Evolutionary conservation across 2,329 filamentous ascomycete species (phyloP).

Genomic region (Beauveria sp.): DNA sequence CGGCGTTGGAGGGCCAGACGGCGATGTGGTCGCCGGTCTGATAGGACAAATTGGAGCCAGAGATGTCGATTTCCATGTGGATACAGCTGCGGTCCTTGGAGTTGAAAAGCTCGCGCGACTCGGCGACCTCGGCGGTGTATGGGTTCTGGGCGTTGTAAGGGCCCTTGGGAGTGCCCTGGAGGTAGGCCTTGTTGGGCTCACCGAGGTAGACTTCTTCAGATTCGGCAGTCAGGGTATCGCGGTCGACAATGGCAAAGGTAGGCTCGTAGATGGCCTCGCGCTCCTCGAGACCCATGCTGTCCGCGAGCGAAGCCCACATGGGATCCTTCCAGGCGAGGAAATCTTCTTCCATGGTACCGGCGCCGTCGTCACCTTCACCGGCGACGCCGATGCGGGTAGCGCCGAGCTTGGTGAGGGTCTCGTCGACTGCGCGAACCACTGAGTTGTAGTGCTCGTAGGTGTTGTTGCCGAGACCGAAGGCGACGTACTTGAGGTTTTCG

Average conservation of each 20-base stretch:
- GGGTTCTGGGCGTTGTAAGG: slow-evolving; percentile 97
- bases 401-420: slow-evolving; percentile 72
- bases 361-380: slow-evolving; percentile 94
- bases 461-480: slow-evolving; percentile 97
- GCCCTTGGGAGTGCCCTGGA: slow-evolving; percentile 74
- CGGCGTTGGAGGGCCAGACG: slow-evolving; percentile 93
- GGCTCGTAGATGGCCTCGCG: slow-evolving; percentile 95
- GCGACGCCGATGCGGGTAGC: slow-evolving; percentile 77
- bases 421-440: slow-evolving; percentile 90
- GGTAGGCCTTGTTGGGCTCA: slow-evolving; percentile 93
- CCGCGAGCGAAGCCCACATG: slow-evolving; percentile 85
- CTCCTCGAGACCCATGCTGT: slow-evolving; percentile 84
- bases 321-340: slow-evolving; percentile 99
- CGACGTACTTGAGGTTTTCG: slow-evolving; percentile 79
- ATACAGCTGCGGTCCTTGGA: slow-evolving; percentile 90
- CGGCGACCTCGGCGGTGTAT: slow-evolving; percentile 86
- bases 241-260: slow-evolving; percentile 74
- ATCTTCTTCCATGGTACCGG: slow-evolving; percentile 99
- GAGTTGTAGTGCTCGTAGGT: slow-evolving; percentile 99
- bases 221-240: slow-evolving; percentile 64
- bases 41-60: slow-evolving; percentile 82
- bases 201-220: slow-evolving; percentile 83
- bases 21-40: slow-evolving; percentile 97
- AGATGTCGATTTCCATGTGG: slow-evolving; percentile 91
- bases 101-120: slow-evolving; percentile 85